Evolutionary conservation across 345 rosid genomes (phyloP), one percentile per base, ranked within the genome.

Genomic region (Eucalyptus albens): DNA sequence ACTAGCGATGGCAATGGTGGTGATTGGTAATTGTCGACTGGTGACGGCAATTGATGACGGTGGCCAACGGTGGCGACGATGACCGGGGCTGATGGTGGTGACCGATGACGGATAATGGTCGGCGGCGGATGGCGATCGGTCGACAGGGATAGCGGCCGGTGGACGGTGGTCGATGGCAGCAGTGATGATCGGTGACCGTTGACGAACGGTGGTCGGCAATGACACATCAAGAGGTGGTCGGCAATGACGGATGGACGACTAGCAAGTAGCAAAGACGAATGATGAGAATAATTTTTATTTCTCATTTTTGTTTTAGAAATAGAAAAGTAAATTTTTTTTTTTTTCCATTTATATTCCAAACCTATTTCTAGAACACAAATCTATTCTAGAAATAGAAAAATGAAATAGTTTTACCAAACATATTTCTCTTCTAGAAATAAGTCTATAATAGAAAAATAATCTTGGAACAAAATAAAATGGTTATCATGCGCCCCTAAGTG

Each of bases 81-180:
- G 4, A 53, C 5, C 5, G 0, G 24, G 56, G 56, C 1, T 53
- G 2, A 19, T 0, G 2, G 2, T 53, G 56, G 56, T 53, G 24
- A 53, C 1, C 10, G 4, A 8, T 19, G 5, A 53, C 2, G 1
- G 0, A 53, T 4, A 53, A 7, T 53, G 10, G 56, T 53, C 0
- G 1, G 0, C 2, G 9, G 2, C 9, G 2, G 1, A 53, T 2
- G 0, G 1, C 4, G 5, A 53, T 2, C 0, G 0, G 4, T 53
- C 1, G 10, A 2, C 1, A 1, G 10, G 4, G 10, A 53, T 53
- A 53, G 10, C 0, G 19, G 1, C 24, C 0, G 0, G 1, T 8
- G 2, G 4, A 53, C 0, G 2, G 56, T 17, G 56, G 56, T 53
- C 0, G 4, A 1, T 17, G 56, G 24, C 1, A 0, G 9, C 1